Evolutionary conservation across 192 early-diverging fungal genomes (phyloP).

Genomic region (Oehlia diaphana): DNA sequence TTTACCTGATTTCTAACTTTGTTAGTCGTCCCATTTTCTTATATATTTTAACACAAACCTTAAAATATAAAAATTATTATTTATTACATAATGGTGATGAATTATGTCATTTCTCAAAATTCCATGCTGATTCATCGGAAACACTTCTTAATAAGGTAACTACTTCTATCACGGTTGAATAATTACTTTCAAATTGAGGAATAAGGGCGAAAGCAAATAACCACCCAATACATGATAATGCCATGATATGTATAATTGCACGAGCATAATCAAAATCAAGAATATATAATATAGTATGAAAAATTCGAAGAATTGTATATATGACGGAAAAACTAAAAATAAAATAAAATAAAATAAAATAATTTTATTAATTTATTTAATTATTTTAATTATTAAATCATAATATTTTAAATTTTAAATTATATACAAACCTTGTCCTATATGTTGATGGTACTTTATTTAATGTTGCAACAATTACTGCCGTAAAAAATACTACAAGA

Average conservation of each 20-base stretch:
- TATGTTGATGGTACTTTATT: constrained; percentile 23
- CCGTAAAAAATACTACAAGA: constrained; percentile 23
- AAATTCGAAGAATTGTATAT: constrained; percentile 22
- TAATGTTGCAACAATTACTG: constrained; percentile 15
- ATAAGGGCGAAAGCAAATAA: constrained; percentile 23
- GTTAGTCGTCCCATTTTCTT: neutral
- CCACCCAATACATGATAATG: constrained; percentile 17
- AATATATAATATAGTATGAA: constrained; percentile 22
- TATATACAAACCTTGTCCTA: constrained; percentile 13
- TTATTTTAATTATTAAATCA: neutral
- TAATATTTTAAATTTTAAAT: neutral
- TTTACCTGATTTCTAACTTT: neutral
- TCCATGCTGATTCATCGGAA: constrained; percentile 5
- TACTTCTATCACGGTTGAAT: constrained; percentile 16
- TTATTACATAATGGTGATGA: neutral
- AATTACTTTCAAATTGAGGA: constrained; percentile 23
- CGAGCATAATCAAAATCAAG: constrained; percentile 27
- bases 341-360: neutral
- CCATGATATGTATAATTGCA: constrained; percentile 19
- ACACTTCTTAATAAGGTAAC: constrained; percentile 4
- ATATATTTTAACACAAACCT: neutral
- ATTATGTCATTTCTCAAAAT: constrained; percentile 6
- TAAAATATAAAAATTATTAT: neutral
- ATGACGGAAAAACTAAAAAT: constrained; percentile 22
- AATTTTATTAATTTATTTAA: no score